Conservation (phyloP, 2,329 filamentous ascomycete species). For the Aotearoamyces nothofagi region DNA sequence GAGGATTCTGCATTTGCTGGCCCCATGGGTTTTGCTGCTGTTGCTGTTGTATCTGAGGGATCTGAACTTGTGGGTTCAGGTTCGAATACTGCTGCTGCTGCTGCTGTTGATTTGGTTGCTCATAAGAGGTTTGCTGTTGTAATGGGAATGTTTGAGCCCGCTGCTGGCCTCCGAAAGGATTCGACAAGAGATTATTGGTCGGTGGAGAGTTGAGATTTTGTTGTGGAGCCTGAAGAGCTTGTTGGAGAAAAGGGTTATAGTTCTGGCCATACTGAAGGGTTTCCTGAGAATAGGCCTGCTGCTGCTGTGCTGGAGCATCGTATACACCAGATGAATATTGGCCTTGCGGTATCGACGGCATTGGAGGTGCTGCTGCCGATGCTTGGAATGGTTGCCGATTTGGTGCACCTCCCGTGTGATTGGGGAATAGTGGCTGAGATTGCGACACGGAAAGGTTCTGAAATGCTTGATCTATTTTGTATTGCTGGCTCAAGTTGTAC, state of each 20-base stretch:
- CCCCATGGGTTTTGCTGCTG: too few relatives aligned
- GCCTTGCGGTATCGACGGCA: conserved; percentile 17
- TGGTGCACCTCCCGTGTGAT: conserved; percentile 51
- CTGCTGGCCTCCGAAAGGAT: too few relatives aligned
- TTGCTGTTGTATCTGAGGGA: conserved; percentile 13
- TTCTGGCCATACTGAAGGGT: conserved; percentile 4
- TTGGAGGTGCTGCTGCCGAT: conserved; percentile 16
- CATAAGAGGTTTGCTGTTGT: conserved; percentile 5
- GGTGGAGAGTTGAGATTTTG: too few relatives aligned
- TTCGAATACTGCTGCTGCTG: conserved; percentile 11
- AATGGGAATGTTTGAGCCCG: conserved; percentile 2
- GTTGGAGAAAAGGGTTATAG: conserved; percentile 7
- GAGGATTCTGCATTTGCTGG: too few relatives aligned
- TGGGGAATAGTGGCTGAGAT: conserved; percentile 51
- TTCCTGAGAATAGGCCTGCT: conserved; percentile 1
- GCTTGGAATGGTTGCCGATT: conserved; percentile 22
- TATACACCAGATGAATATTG: conserved; percentile 16
- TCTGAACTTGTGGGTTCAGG: conserved; percentile 9
- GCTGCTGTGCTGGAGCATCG: conserved; percentile 12
- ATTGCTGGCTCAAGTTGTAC: conserved; percentile 24
- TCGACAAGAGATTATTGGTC: too few relatives aligned
- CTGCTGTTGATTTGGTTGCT: conserved; percentile 11
- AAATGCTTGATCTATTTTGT: conserved; percentile 42
- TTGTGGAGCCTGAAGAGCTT: conserved; percentile 10
- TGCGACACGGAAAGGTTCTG: conserved; percentile 55